phyloP scores from a whole-genome alignment of 1,284 basidiomycete species.

The Apiotrichum gracile region DNA sequence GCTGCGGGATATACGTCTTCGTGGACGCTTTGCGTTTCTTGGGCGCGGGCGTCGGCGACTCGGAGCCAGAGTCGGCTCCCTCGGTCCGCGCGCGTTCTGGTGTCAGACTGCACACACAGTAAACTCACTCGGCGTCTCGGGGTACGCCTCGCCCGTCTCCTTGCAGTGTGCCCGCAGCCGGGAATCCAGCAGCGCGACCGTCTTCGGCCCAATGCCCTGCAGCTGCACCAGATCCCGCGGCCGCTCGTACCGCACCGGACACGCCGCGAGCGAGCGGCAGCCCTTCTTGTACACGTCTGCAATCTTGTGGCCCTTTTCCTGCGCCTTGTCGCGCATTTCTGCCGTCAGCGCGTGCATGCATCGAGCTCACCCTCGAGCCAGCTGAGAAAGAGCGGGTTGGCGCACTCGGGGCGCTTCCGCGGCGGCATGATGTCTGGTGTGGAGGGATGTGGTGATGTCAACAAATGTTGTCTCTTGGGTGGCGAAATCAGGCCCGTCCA shows the following conservation, averaged over 20 bases:
- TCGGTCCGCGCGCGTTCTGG: background rate
- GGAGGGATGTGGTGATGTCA: background rate
- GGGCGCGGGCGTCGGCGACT: background rate
- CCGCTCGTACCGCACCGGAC: constrained; percentile 35
- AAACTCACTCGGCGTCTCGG: constrained; percentile 25
- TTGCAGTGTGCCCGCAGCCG: constrained; percentile 32
- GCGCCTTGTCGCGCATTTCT: constrained; percentile 40
- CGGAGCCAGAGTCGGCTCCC: background rate
- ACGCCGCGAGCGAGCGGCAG: constrained; percentile 33
- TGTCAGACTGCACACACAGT: background rate
- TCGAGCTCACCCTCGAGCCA: constrained; percentile 39
- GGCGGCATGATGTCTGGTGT: constrained; percentile 3
- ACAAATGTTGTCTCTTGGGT: too few species aligned
- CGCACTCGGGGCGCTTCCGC: constrained; percentile 24
- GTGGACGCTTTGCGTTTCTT: constrained; percentile 13
- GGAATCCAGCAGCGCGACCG: constrained; percentile 32
- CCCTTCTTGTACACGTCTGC: constrained; percentile 38
- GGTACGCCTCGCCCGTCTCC: constrained; percentile 26
- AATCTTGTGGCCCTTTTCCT: constrained; percentile 33
- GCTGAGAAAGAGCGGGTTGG: constrained; percentile 43
- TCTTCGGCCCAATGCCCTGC: constrained; percentile 39
- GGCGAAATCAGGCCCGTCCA: too few species aligned
- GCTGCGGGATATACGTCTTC: constrained; percentile 35
- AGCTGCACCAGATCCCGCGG: constrained; percentile 38
- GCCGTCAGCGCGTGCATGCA: background rate